phyloP scores from a whole-genome alignment of 305 asterid genomes.

The Petunia hybrid region DNA sequence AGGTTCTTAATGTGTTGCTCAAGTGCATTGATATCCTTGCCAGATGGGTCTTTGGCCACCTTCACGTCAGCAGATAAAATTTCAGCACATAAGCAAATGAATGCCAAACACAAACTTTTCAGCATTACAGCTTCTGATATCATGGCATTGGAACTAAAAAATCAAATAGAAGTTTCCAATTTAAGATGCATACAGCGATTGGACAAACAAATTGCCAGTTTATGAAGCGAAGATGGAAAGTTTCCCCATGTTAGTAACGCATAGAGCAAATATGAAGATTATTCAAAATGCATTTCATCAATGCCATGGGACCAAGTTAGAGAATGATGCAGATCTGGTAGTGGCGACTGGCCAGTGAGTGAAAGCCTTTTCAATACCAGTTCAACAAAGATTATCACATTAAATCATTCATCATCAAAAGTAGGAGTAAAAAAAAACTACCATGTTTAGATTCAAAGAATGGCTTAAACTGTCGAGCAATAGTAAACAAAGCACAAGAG shows the following conservation, averaged over 20 bases:
- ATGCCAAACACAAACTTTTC: neutral
- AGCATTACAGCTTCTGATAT: neutral
- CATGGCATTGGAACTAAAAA: neutral
- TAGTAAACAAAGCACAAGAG: neutral
- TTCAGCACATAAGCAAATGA: conserved; percentile 18
- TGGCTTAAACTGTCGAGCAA: neutral
- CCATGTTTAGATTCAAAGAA: neutral
- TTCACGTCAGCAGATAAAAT: conserved; percentile 34
- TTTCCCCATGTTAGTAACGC: neutral
- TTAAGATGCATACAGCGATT: neutral
- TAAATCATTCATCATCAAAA: neutral
- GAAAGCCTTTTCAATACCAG: neutral
- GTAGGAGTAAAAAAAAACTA: neutral
- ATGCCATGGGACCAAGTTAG: neutral
- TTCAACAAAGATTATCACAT: neutral
- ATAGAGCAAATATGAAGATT: neutral
- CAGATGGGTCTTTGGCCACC: conserved; percentile 88
- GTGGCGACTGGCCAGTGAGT: neutral
- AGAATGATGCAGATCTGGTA: neutral
- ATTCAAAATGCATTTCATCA: neutral
- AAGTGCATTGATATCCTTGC: conserved; percentile 75
- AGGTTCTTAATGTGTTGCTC: conserved; percentile 85
- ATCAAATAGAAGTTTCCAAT: neutral
- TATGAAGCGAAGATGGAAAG: neutral
- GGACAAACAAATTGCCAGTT: neutral